phyloP scores from a whole-genome alignment of 495 filamentous ascomycete species.

The Sporormia fimetaria region DNA sequence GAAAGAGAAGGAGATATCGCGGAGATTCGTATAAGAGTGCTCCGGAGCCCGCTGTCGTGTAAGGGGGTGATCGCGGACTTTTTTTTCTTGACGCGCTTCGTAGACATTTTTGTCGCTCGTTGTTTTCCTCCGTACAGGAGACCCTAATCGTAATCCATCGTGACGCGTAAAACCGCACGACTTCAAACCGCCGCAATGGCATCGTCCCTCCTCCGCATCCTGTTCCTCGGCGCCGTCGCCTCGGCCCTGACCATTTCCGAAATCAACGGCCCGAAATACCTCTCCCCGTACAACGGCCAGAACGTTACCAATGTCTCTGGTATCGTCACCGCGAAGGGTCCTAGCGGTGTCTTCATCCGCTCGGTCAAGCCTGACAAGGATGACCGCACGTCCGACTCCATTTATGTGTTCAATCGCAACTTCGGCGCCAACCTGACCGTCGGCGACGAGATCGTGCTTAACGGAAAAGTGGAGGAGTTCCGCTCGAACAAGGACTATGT shows the following conservation, averaged over 20 bases:
- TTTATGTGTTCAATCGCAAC: slow-evolving; percentile 44
- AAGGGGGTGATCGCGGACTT: too few species aligned
- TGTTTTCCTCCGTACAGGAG: neutral
- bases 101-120: too few species aligned
- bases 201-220: slow-evolving; percentile 2
- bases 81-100: too few species aligned
- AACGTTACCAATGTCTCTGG: slow-evolving; percentile 44
- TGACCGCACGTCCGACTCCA: slow-evolving; percentile 39
- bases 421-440: slow-evolving; percentile 36
- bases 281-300: slow-evolving; percentile 44
- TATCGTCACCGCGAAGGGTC: slow-evolving; percentile 47
- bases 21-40: too few species aligned
- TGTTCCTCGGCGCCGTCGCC: slow-evolving; percentile 7
- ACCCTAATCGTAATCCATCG: neutral
- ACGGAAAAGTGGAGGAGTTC: slow-evolving; percentile 46
- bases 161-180: too few species aligned
- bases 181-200: neutral
- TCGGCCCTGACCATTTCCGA: slow-evolving; percentile 44
- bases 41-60: too few species aligned
- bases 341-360: slow-evolving; percentile 47
- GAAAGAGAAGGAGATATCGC: too few species aligned
- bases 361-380: slow-evolving; percentile 40
- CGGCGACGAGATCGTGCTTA: slow-evolving; percentile 47
- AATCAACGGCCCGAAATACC: slow-evolving; percentile 50
- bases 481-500: slow-evolving; percentile 40